Evolutionary conservation across 75 land plant species (phyloP).

Genomic region (Isoetes taiwanensis): DNA sequence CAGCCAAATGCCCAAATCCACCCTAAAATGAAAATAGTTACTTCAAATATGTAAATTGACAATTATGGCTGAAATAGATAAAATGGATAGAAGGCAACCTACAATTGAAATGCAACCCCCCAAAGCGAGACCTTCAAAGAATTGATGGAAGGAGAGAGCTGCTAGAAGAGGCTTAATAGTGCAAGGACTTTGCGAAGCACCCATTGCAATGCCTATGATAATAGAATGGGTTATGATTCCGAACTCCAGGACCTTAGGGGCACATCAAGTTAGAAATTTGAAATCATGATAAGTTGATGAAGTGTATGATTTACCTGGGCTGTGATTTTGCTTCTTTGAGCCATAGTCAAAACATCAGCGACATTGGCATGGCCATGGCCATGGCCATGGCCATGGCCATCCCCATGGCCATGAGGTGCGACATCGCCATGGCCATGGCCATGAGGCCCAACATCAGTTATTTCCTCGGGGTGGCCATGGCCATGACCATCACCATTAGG

Average conservation of each 20-base stretch:
- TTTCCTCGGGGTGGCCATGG: too few relatives aligned
- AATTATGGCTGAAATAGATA: too few relatives aligned
- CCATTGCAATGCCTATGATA: conserved; percentile 33
- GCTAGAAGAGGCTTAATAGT: conserved; percentile 23
- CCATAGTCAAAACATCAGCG: too few relatives aligned
- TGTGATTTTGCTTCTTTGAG: too few relatives aligned
- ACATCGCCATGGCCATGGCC: too few relatives aligned
- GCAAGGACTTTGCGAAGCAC: conserved; percentile 28
- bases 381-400: too few relatives aligned
- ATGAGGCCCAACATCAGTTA: too few relatives aligned
- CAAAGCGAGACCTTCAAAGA: conserved; percentile 30
- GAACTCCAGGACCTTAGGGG: conserved; percentile 22
- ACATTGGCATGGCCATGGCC: too few relatives aligned
- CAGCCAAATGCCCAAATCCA: background rate
- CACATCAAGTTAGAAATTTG: background rate
- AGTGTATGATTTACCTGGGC: too few relatives aligned
- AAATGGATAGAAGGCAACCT: too few relatives aligned
- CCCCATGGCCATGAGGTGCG: too few relatives aligned
- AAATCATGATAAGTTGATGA: conserved; percentile 5
- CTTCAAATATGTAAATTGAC: background rate
- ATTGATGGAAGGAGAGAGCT: conserved; percentile 32
- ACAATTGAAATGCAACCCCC: conserved; percentile 24
- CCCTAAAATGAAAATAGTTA: conserved; percentile 9
- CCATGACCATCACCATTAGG: too few relatives aligned
- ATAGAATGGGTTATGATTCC: conserved; percentile 31